Conservation (phyloP, 2,329 filamentous ascomycete genomes). For the Alternaria consortialis region DNA sequence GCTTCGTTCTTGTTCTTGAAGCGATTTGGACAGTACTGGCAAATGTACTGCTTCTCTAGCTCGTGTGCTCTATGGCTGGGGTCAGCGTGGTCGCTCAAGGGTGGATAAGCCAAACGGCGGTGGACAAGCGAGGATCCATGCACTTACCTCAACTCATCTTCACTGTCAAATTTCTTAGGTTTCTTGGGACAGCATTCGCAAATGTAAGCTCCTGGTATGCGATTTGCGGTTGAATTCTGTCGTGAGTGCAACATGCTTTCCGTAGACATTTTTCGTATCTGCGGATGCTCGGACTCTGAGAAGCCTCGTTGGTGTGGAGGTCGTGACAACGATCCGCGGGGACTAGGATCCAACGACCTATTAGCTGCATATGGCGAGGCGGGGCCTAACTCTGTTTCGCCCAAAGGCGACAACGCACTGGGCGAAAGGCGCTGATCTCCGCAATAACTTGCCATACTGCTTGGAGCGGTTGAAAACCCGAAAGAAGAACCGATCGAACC, state of each 20-base stretch:
- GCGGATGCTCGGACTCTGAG: conserved; percentile 53
- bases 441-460: conserved; percentile 71
- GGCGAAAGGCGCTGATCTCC: conserved; percentile 70
- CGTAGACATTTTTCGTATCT: conserved; percentile 59
- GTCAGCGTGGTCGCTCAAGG: conserved; percentile 30
- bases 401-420: conserved; percentile 65
- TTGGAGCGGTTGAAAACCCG: conserved; percentile 65
- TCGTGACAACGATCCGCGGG: conserved; percentile 51
- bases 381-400: conserved; percentile 63
- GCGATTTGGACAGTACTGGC: conserved; percentile 88
- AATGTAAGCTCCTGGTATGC: conserved; percentile 70
- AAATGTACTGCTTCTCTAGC: conserved; percentile 95
- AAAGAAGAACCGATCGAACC: conserved; percentile 70
- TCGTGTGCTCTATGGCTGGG: conserved; percentile 74
- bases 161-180: conserved; percentile 90
- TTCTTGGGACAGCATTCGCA: conserved; percentile 98
- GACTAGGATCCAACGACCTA: conserved; percentile 54
- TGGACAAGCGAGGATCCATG: conserved; percentile 30
- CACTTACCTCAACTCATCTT: conserved; percentile 82
- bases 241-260: conserved; percentile 57
- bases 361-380: conserved; percentile 65
- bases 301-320: conserved; percentile 53
- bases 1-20: conserved; percentile 99
- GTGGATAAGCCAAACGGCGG: conserved; percentile 31
- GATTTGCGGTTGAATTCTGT: conserved; percentile 58